phyloP scores from a whole-genome alignment of 768 basidiomycete species.

The Hericium rajendrae region DNA sequence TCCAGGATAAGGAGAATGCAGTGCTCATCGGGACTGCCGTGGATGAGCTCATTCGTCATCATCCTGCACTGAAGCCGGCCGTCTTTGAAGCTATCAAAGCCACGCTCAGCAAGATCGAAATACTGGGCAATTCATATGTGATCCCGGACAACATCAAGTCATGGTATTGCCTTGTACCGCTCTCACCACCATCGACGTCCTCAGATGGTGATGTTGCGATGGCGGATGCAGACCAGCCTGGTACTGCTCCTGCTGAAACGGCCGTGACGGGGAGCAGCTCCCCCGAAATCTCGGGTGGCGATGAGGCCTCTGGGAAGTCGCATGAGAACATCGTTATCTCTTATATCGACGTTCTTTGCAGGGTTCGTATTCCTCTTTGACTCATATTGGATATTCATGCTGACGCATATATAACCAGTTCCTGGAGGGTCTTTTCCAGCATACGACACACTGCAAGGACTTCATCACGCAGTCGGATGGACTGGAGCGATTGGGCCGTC shows the following conservation, averaged over 20 bases:
- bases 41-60: constrained; percentile 94
- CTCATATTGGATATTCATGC: not conserved
- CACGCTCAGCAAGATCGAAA: constrained; percentile 65
- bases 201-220: constrained; percentile 11
- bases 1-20: constrained; percentile 90
- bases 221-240: constrained; percentile 5
- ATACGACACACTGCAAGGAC: constrained; percentile 80
- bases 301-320: constrained; percentile 24
- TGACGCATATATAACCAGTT: constrained; percentile 42
- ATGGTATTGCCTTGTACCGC: constrained; percentile 50
- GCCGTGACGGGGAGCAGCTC: constrained; percentile 5
- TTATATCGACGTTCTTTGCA: constrained; percentile 70
- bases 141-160: constrained; percentile 49
- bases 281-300: constrained; percentile 1
- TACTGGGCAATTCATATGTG: constrained; percentile 51
- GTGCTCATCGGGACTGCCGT: constrained; percentile 81
- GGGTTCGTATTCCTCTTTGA: constrained; percentile 36
- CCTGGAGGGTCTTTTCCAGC: constrained; percentile 90
- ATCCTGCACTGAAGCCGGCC: constrained; percentile 73
- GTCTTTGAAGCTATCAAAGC: constrained; percentile 72
- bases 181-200: not conserved
- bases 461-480: constrained; percentile 73
- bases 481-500: constrained; percentile 60
- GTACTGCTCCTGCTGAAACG: not conserved
- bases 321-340: constrained; percentile 73